Conservation (phyloP, 1,284 basidiomycete genomes). For the Hemileia vastatrix region DNA sequence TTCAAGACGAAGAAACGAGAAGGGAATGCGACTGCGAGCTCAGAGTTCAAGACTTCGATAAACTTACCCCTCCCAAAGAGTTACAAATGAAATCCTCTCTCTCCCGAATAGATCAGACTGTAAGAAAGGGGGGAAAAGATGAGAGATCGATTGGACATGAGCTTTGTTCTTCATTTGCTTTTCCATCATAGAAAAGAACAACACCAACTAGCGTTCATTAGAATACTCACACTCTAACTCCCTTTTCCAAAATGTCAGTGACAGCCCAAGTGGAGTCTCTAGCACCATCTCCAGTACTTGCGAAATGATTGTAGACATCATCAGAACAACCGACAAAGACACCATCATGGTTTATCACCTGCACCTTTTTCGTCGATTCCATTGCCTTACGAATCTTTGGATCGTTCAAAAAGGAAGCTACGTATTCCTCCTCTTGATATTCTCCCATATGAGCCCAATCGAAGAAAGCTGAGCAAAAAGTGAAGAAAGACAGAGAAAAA, state of each 20-base stretch:
- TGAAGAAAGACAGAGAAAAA: too few species aligned
- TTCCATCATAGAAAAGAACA: too few species aligned
- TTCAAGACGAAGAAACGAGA: background rate
- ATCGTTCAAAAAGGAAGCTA: conserved; percentile 36
- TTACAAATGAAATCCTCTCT: too few species aligned
- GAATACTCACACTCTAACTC: conserved; percentile 29
- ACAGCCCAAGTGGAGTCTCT: conserved; percentile 39
- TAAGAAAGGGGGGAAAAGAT: too few species aligned
- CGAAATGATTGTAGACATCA: conserved; percentile 35
- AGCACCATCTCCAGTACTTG: conserved; percentile 38
- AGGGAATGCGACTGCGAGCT: background rate
- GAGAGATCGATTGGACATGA: too few species aligned
- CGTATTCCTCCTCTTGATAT: conserved; percentile 38
- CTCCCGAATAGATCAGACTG: too few species aligned
- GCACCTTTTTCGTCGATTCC: conserved; percentile 33
- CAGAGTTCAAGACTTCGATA: background rate
- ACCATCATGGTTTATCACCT: conserved; percentile 37
- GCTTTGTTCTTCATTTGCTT: too few species aligned
- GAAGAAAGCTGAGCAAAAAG: too few species aligned
- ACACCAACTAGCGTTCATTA: too few species aligned
- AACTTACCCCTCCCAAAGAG: conserved; percentile 23
- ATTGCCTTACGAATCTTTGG: conserved; percentile 28
- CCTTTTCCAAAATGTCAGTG: conserved; percentile 26
- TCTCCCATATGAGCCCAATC: conserved; percentile 34
- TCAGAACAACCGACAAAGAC: conserved; percentile 40